Conservation (phyloP, 116 monocot genomes). For the Phalaenopsis hybrid region DNA sequence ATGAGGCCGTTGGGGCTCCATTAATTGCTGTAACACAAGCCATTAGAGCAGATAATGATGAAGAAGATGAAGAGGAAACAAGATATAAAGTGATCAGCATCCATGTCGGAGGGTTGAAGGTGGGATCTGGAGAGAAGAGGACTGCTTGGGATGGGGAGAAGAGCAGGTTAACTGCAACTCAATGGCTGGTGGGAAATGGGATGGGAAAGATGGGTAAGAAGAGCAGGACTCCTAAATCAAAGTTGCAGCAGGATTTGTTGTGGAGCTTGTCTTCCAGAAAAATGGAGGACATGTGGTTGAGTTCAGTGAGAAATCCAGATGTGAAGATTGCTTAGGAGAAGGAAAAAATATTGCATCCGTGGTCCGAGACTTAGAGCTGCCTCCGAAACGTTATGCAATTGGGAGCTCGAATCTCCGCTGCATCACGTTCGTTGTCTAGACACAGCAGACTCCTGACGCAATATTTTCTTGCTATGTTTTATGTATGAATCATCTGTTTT, state of each 20-base stretch:
- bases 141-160: slow-evolving; percentile 11
- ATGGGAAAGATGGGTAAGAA: slow-evolving; percentile 12
- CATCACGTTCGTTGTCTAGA: too few relatives aligned
- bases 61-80: background rate
- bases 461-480: too few relatives aligned
- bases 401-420: too few relatives aligned
- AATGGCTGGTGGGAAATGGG: slow-evolving; percentile 27
- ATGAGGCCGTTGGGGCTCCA: slow-evolving; percentile 28
- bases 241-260: slow-evolving; percentile 11
- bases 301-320: slow-evolving; percentile 27
- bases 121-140: background rate
- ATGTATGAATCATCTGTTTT: too few relatives aligned
- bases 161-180: slow-evolving; percentile 22
- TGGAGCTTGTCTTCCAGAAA: slow-evolving; percentile 31
- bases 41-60: background rate
- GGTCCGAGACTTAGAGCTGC: too few relatives aligned
- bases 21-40: slow-evolving; percentile 25
- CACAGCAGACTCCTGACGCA: too few relatives aligned
- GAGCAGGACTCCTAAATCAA: slow-evolving; percentile 2
- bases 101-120: slow-evolving; percentile 30
- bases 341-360: background rate
- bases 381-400: too few relatives aligned
- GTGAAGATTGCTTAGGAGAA: slow-evolving; percentile 15
- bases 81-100: slow-evolving; percentile 28
- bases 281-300: slow-evolving; percentile 30